Conservation (phyloP, 257 asterid species). For the Rubia yunnanensis region DNA sequence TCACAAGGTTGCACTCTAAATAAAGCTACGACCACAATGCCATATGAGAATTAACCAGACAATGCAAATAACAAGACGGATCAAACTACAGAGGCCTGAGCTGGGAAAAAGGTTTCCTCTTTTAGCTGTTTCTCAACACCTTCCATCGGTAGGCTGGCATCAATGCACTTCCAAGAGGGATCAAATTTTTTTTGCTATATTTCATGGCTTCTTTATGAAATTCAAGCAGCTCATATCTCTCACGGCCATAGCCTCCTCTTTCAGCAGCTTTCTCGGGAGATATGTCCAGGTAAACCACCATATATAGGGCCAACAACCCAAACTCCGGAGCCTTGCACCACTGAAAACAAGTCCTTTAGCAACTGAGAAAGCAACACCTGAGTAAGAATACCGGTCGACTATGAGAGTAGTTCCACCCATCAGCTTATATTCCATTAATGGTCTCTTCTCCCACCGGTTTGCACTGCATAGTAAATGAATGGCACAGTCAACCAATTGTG, state of each 20-base stretch:
- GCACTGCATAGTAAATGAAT: slow-evolving; percentile 95
- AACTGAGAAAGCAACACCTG: slow-evolving; percentile 92
- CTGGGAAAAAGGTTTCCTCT: slow-evolving; percentile 56
- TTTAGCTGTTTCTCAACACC: slow-evolving; percentile 56
- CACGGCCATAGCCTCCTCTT: slow-evolving; percentile 94
- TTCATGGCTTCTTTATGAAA: slow-evolving; percentile 72
- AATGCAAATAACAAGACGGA: neutral
- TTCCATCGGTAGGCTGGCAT: slow-evolving; percentile 68
- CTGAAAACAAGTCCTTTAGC: slow-evolving; percentile 79
- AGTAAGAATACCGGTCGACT: slow-evolving; percentile 76
- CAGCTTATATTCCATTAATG: slow-evolving; percentile 74
- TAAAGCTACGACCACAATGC: neutral
- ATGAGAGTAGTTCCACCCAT: slow-evolving; percentile 72
- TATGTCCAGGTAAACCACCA: slow-evolving; percentile 84
- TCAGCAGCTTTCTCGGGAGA: slow-evolving; percentile 91
- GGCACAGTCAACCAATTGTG: slow-evolving; percentile 75
- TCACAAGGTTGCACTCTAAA: neutral
- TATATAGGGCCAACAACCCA: slow-evolving; percentile 87
- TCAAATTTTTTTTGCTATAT: slow-evolving; percentile 41
- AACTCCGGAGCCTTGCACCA: slow-evolving; percentile 93
- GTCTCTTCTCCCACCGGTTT: slow-evolving; percentile 88
- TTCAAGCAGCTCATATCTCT: slow-evolving; percentile 91
- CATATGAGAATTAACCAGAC: neutral
- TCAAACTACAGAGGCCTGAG: slow-evolving; percentile 39
- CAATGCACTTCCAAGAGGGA: slow-evolving; percentile 76